Conservation (phyloP, 1,284 basidiomycete species). For the Fomes fomentarius region DNA sequence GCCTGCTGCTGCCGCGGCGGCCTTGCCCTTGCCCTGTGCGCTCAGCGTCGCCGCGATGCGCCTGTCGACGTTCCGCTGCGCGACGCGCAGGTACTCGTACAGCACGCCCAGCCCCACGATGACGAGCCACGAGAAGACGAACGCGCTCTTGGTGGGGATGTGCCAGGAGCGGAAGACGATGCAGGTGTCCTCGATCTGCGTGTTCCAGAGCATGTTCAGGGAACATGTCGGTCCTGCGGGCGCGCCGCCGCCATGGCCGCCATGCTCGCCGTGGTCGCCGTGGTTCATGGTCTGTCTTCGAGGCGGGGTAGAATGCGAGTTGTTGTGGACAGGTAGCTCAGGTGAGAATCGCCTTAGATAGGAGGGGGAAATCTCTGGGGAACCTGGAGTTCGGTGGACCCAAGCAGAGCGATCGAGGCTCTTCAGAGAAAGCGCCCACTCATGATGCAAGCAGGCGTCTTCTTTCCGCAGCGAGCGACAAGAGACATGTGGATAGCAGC, state of each 20-base stretch:
- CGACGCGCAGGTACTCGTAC: conserved; percentile 74
- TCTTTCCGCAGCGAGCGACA: not conserved
- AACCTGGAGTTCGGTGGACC: not conserved
- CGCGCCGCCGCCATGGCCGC: conserved; percentile 35
- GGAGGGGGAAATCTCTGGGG: too few species aligned
- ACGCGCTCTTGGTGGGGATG: conserved; percentile 55
- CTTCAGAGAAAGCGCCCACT: not conserved
- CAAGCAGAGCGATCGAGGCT: not conserved
- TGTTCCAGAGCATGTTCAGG: conserved; percentile 54
- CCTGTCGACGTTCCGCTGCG: conserved; percentile 59
- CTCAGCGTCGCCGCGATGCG: conserved; percentile 54
- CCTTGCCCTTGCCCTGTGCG: conserved; percentile 50
- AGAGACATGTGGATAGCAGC: not conserved
- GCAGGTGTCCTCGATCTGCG: conserved; percentile 73
- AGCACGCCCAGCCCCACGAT: conserved; percentile 68
- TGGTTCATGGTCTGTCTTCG: conserved; percentile 38
- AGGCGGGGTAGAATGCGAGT: not conserved
- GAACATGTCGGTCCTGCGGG: conserved; percentile 24
- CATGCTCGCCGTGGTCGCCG: conserved; percentile 50
- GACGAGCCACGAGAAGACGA: conserved; percentile 63
- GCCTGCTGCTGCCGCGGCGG: conserved; percentile 26
- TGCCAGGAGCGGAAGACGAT: conserved; percentile 78
- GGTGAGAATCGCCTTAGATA: too few species aligned
- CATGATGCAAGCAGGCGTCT: not conserved
- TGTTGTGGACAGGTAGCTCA: not conserved